Evolutionary conservation across 2,329 filamentous ascomycete species (phyloP), one percentile per base, ranked within the genome.

Genomic region (Stagonosporopsis chrysanthemi): DNA sequence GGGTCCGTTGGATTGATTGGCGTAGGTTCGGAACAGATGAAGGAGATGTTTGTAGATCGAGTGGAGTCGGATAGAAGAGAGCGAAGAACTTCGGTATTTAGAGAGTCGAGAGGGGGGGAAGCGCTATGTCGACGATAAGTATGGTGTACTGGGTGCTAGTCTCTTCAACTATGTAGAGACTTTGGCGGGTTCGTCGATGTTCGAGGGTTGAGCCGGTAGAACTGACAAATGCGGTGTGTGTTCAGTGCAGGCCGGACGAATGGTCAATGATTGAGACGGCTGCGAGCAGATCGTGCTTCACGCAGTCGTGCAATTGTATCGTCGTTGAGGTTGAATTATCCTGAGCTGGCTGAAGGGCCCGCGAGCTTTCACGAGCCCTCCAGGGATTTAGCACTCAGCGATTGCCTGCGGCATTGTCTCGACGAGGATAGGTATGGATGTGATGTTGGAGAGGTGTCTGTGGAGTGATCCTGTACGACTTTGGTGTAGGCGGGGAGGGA

Each of bases 321-420:
- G 73, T 78, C 75, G 75, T 74, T 65, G 72, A 77, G 74, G 83
- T 86, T 84, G 82, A 83, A 83, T 81, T 82, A 66, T 92, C 89
- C 82, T 88, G 88, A 89, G 88, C 90, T 92, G 89, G 75, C 90
- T 92, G 86, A 85, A 85, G 85, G 86, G 85, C 83, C 73, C 79
- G 79, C 77, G 73, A 76, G 72, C 73, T 69, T 75, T 52, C 63
- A 83, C 78, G 79, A 78, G 81, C 83, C 86, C 87, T 88, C 88
- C 87, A 92, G 79, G 85, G 81, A 86, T 91, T 93, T 92, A 96
- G 89, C 94, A 90, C 90, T 77, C 77, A 79, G 76, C 76, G 77
- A 78, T 73, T 68, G 77, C 77, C 77, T 77, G 77, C 68, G 76
- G 77, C 78, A 80, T 79, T 76, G 74, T 78, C 75, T 78, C 77